Base-by-base conservation (phyloP, 2,329 filamentous ascomycete genomes). In the Pseudopyricularia javanii region DNA sequence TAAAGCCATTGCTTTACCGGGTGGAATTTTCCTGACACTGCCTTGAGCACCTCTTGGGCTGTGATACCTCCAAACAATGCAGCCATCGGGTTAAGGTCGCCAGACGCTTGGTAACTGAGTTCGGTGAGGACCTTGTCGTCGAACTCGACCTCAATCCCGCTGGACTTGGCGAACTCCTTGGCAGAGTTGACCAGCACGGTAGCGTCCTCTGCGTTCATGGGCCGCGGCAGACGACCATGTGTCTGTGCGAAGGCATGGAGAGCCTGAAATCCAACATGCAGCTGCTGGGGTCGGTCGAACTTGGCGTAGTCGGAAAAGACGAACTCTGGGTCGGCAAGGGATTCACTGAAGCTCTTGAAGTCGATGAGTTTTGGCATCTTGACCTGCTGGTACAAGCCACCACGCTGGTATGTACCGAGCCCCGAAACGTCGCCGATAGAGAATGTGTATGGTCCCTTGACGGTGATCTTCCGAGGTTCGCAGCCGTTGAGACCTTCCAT, bases 1-100 rank as follows among this genome's bases (percentile, higher is more conserved):
- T 98, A 97, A 66, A 98, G 78, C 83, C 88, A 97, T 68, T 98
- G 93, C 60, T 86, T 79, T 59, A 97, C 84, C n/a, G 93, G 93
- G 62, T 89, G 82, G 73, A 98, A 98, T 70, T 98, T 98, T 60
- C 93, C 93, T 51, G 93, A 98, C 7, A 98, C 88, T 17, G 91
- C 89, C 71, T 98, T 98, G 56, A 98, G 78, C 22, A 96, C 85
- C 68, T 98, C 93, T 66, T 98, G 93, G 1, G 93, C 93, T 26
- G 88, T 80, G 60, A 96, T 80, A 60, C 93, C 93, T 67, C 93
- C 93, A 63, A 96, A 97, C 70, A 96, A 88, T 17, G 93, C 91
- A 24, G 91, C 89, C 79, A 98, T 88, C 3, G 93, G 88, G 64
- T 81, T 91, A 47, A 98, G 72, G 62, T 98, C 91, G 64, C 93